phyloP scores from a whole-genome alignment of 345 rosid genomes.

The Pelargonium nanum region DNA sequence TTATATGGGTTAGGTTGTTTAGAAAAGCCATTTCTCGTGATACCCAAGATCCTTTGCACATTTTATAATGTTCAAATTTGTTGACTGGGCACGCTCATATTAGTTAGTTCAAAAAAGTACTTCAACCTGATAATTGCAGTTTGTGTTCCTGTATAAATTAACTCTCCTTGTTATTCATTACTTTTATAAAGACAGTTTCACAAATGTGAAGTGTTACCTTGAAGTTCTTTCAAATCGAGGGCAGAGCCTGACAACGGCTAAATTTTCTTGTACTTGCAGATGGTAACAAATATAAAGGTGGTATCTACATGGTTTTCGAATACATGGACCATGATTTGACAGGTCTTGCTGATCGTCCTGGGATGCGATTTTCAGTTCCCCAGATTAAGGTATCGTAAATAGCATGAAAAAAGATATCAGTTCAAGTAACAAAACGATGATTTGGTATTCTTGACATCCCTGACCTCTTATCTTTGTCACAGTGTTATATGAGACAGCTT shows the following conservation, averaged over 20 bases:
- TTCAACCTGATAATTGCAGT: too few species aligned
- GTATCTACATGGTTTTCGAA: slow-evolving; percentile 94
- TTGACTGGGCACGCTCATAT: too few species aligned
- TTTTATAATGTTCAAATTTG: too few species aligned
- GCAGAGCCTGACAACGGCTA: not conserved
- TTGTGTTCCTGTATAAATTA: too few species aligned
- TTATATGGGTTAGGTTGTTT: too few species aligned
- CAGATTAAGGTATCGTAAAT: slow-evolving; percentile 68
- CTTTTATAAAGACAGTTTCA: too few species aligned
- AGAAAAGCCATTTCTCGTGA: too few species aligned
- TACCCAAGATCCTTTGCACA: too few species aligned
- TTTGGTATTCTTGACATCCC: not conserved
- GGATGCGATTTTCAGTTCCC: slow-evolving; percentile 80
- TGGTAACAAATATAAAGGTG: slow-evolving; percentile 88
- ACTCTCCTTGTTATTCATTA: too few species aligned
- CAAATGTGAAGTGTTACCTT: not conserved
- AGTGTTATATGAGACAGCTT: slow-evolving; percentile 98
- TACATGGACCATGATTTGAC: slow-evolving; percentile 98
- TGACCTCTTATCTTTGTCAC: slow-evolving; percentile 9
- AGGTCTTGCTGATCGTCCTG: slow-evolving; percentile 93
- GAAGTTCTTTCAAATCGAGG: not conserved
- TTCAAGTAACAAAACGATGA: not conserved
- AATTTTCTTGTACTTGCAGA: slow-evolving; percentile 26
- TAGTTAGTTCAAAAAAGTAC: too few species aligned
- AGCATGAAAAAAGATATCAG: not conserved